Base-by-base conservation (phyloP, 805 yeast genomes). In the Nakazawaea molendinolei region DNA sequence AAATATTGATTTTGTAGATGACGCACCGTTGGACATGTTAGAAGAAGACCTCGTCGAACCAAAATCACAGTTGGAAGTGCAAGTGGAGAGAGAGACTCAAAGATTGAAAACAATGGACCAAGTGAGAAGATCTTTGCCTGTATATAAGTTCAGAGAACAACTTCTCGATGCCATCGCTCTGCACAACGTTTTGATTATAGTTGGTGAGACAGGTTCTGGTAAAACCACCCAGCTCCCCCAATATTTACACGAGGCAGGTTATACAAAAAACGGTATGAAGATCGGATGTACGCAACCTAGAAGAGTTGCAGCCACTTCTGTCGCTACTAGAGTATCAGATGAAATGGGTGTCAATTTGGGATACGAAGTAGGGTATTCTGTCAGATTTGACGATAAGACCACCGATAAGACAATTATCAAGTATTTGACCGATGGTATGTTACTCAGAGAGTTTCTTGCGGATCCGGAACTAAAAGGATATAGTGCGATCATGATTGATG, bases 161-260 rank as follows among this genome's bases (percentile, higher is more conserved):
- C 67, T 89, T 13, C 55, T 89, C 21, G 62, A 66, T 0, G 78
- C 85, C 0, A 69, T 89, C 8, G 53, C 57, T 17, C 60, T 69
- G 19, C 69, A 81, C 46, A 95, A 85, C 51, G 86, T 89, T 0
- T 61, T 79, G n/a, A 71, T 90, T 5, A 74, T 90, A 7, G 83
- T 87, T 39, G 97, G 97, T 42, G 97, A 90, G 53, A 90, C 98
- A 0, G 98, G 97, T 30, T 87, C 96, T 0, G 97, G 97, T 50
- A 89, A 89, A 51, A 89, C 97, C 0, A 89, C 97, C 0, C 97
- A 89, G 55, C 54, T 89, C 8, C 96, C 97, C 0, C 97, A 89
- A 50, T 89, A 79, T 50, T 60, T 89, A 9, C 73, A 75, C 40
- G 95, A 87, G 48, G 89, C 82, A 16, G 95, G 95, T 0, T 86